Evolutionary conservation across 805 yeast species (phyloP), one percentile per base, ranked within the genome.

Genomic region (Citeromyces nyonsensis): DNA sequence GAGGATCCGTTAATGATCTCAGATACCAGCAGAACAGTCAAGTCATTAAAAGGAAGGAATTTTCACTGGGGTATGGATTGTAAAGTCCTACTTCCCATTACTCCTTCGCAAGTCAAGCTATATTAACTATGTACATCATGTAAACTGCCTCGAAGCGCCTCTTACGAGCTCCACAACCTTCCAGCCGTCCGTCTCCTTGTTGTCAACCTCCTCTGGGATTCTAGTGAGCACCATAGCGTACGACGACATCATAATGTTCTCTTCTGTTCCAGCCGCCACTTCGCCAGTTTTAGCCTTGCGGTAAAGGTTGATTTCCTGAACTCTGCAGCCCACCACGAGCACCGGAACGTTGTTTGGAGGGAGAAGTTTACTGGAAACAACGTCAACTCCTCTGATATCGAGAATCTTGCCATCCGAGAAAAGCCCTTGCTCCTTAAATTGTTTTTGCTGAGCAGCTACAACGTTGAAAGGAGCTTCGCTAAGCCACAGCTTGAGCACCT

Each of bases 381-480:
- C 75, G 43, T 88, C 97, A 28, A 86, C 93, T 33, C 94, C 94
- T 59, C 99, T 74, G 44, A 91, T 82, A 52, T 91, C 99, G 47
- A 91, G 66, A 40, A 91, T 83, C 41, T 74, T 73, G 29, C 95
- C 88, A 45, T 91, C 98, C 10, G 95, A 75, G 48, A 81, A 82
- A 34, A 88, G 61, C 5, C 93, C 93, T 55, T 86, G 94, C 46
- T 86, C 94, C 49, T 79, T 70, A 52, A 84, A 74, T 50, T 82
- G 93, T 56, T 91, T 91, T 52, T 88, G 85, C 53, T 81, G 83
- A 24, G 95, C 94, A 42, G 80, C 72, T 71, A 94, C 84, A 37
- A 91, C 93, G 52, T 88, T 88, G 61, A 59, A 88, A 29, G 98
- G 96, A 20, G 97, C 97, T 58, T 91, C 98, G 32, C 93, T 77